Evolutionary conservation across 805 yeast species (phyloP), one percentile per base, ranked within the genome.

Genomic region (Wickerhamiella lipophila): DNA sequence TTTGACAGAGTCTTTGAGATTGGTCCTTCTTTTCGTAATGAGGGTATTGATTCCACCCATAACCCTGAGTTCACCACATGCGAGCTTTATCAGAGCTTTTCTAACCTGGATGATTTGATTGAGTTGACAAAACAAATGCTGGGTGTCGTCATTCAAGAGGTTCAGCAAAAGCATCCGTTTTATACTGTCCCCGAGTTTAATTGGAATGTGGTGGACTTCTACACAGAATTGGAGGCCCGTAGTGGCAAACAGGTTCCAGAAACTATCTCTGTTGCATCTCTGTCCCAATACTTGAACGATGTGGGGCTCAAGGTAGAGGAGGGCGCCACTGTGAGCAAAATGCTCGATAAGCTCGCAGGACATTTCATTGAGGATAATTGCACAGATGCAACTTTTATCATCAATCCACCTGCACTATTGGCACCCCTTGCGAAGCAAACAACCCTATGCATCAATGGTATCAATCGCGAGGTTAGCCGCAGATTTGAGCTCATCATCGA

Each of bases 21-120:
- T 47, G 96, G 96, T 0, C 56, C 75, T 47, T 79, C 73, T 42
- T 92, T 88, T 64, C 71, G 98, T 57, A 92, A 92, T 59, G 98
- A 92, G 65, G 95, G 96, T 6, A 72, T 89, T 25, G 98, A 89
- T 61, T 71, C 82, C 1, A 83, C 95, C 0, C 98, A 89, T 62
- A 92, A 89, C 64, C 95, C 96, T 0, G 98, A 89, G 60, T 89
- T 88, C 61, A 81, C 95, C 1, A 77, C 86, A 2, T 79, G 95
- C 60, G 98, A 89, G 61, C 83, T 86, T 57, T 89, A 89, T 62
- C 83, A 81, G 57, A 72, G 83, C 0, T 87, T 74, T 59, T 77
- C 81, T 0, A 69, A 74, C 8, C 66, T 92, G 54, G 73, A 75
- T 0, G 83, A 83, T 23, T 66, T 89, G 51, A 82, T 86, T 73